phyloP scores from a whole-genome alignment of 306 rosid genomes.

The Sphenostylis stenocarpa region DNA sequence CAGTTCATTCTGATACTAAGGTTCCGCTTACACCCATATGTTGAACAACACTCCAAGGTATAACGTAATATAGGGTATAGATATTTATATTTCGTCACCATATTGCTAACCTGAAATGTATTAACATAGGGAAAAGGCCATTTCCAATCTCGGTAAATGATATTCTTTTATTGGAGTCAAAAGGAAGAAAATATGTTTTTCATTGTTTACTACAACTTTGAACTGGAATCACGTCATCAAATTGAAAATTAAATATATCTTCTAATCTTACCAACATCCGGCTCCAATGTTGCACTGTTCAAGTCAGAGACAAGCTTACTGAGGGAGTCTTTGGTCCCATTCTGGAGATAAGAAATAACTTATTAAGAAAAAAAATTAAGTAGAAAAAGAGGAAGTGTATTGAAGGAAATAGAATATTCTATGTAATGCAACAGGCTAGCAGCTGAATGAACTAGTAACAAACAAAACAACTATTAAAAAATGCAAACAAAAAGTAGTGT shows the following conservation, averaged over 20 bases:
- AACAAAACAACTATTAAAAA: not conserved
- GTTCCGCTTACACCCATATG: not conserved
- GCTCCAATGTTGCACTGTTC: slow-evolving; percentile 77
- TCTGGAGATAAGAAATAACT: slow-evolving; percentile 46
- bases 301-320: slow-evolving; percentile 88
- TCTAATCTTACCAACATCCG: slow-evolving; percentile 96
- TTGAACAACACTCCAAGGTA: slow-evolving; percentile 1
- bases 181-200: slow-evolving; percentile 10
- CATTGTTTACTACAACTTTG: not conserved
- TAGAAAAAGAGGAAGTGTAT: not conserved
- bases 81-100: slow-evolving; percentile 1
- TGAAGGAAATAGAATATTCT: not conserved
- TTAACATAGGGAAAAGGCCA: not conserved
- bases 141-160: not conserved
- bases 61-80: slow-evolving; percentile 3
- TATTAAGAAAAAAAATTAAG: not conserved
- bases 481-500: not conserved
- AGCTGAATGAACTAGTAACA: not conserved
- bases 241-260: slow-evolving; percentile 36
- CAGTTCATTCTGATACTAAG: slow-evolving; percentile 13
- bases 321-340: slow-evolving; percentile 91
- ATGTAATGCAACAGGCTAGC: not conserved
- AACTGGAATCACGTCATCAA: not conserved
- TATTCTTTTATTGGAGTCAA: not conserved
- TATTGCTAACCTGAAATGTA: not conserved